phyloP scores from a whole-genome alignment of 768 basidiomycete species.

The Tubosaeta sp. region DNA sequence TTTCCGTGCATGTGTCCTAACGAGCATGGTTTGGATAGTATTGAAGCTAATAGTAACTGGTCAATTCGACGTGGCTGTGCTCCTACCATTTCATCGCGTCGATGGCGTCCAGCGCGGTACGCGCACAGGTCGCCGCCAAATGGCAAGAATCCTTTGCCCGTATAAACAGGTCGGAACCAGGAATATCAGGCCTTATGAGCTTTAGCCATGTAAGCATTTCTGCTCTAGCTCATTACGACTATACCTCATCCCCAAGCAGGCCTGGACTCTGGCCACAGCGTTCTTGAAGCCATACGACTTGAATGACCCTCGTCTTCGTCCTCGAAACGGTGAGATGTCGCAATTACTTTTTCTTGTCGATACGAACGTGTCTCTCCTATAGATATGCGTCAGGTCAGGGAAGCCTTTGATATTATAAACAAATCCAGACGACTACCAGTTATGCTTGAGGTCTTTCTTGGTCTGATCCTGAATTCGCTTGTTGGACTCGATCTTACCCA shows the following conservation, averaged over 20 bases:
- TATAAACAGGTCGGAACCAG: slow-evolving; percentile 53
- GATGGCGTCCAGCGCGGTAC: slow-evolving; percentile 62
- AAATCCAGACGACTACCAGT: slow-evolving; percentile 57
- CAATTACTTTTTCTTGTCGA: slow-evolving; percentile 1
- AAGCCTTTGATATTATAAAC: slow-evolving; percentile 56
- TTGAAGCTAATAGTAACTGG: too few species aligned
- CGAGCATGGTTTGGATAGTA: too few species aligned
- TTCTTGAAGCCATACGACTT: slow-evolving; percentile 57
- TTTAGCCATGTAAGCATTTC: slow-evolving; percentile 52
- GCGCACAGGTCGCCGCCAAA: slow-evolving; percentile 60
- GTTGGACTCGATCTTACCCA: not conserved
- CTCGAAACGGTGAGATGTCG: slow-evolving; percentile 25
- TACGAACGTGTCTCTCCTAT: slow-evolving; percentile 2
- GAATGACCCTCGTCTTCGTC: slow-evolving; percentile 30
- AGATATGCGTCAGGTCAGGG: slow-evolving; percentile 49
- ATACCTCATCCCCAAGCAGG: slow-evolving; percentile 36
- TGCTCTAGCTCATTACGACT: not conserved
- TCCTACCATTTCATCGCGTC: not conserved
- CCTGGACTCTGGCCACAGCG: slow-evolving; percentile 53
- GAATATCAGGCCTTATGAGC: slow-evolving; percentile 59
- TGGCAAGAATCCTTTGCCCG: slow-evolving; percentile 70
- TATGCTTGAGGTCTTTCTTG: slow-evolving; percentile 68
- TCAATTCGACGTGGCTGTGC: slow-evolving; percentile 20
- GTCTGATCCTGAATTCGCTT: slow-evolving; percentile 34
- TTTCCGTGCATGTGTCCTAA: too few species aligned